These are phyloP conservation scores for Pseudogymnoascus sp. DNA, from an alignment of 2,329 filamentous ascomycete genomes.

Conservation along the genomic window DNA sequence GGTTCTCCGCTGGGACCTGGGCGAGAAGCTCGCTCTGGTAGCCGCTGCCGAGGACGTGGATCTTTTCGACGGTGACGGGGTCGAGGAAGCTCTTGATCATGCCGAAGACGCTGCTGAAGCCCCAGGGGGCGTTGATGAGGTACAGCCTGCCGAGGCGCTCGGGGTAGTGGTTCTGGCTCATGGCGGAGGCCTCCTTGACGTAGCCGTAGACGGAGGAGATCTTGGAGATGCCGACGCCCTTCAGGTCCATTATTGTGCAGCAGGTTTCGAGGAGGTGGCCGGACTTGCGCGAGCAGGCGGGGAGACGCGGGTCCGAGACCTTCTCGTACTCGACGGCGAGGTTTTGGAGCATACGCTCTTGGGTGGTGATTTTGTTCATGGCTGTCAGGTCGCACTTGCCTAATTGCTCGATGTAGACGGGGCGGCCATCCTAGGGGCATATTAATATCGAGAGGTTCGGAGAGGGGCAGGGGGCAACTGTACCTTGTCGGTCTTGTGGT, in stretches of 20 bases:
- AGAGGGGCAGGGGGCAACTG: conserved; percentile 2
- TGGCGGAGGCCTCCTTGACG: conserved; percentile 72
- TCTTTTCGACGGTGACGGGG: conserved; percentile 94
- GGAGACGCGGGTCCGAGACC: conserved; percentile 83
- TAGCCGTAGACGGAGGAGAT: conserved; percentile 81
- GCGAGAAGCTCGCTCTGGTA: conserved; percentile 79
- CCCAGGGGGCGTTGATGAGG: conserved; percentile 97
- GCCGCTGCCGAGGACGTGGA: conserved; percentile 73
- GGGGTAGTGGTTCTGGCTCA: conserved; percentile 99
- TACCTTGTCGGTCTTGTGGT: conserved; percentile 92
- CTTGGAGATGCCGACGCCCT: conserved; percentile 80
- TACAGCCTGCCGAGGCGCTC: conserved; percentile 94
- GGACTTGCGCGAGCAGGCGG: conserved; percentile 88
- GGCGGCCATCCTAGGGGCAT: conserved; percentile 71
- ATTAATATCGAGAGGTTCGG: conserved; percentile 13
- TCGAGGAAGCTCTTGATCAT: conserved; percentile 92
- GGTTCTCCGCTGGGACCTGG: conserved; percentile 83
- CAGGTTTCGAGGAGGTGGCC: conserved; percentile 91
- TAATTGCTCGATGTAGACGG: conserved; percentile 93
- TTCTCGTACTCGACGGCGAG: conserved; percentile 98
- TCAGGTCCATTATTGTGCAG: conserved; percentile 97
- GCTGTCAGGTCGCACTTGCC: conserved; percentile 85
- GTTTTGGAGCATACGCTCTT: conserved; percentile 92
- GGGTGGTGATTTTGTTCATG: conserved; percentile 88
- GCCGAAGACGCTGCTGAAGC: conserved; percentile 78